A percentile compares a stretch with the other conserved stretches of the same genome.
phyloP scores from a whole-genome alignment of 1,284 basidiomycete genomes.

The Cerrena zonata region DNA sequence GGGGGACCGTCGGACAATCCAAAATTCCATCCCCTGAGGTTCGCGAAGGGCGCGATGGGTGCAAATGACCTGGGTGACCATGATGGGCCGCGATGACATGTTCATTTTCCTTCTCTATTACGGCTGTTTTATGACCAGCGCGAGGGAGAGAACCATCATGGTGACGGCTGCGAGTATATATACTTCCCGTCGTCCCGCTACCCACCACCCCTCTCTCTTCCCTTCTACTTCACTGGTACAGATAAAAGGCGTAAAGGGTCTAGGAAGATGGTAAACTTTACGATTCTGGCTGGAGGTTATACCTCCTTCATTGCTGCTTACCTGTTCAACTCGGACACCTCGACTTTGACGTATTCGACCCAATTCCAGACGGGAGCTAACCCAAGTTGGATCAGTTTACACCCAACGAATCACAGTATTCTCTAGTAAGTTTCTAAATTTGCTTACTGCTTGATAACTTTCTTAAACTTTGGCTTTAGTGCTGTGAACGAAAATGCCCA shows the following conservation, averaged over 20 bases:
- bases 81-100: too few relatives aligned
- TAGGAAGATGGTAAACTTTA: slow-evolving; percentile 48
- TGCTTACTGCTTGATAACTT: background rate
- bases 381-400: slow-evolving; percentile 51
- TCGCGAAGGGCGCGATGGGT: too few relatives aligned
- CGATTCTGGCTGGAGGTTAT: slow-evolving; percentile 58
- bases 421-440: slow-evolving; percentile 49
- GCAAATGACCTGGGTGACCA: too few relatives aligned
- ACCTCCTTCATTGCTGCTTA: slow-evolving; percentile 56
- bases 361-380: slow-evolving; percentile 46
- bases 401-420: slow-evolving; percentile 48
- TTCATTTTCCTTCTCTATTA: too few relatives aligned
- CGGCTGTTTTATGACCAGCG: too few relatives aligned
- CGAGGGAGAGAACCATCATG: too few relatives aligned
- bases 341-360: slow-evolving; percentile 39
- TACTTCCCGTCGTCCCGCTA: too few relatives aligned
- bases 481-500: slow-evolving; percentile 47
- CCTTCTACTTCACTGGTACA: too few relatives aligned
- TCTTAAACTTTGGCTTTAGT: slow-evolving; percentile 28
- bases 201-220: too few relatives aligned
- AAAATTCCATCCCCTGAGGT: too few relatives aligned
- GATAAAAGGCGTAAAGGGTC: background rate
- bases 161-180: too few relatives aligned
- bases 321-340: slow-evolving; percentile 45
- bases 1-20: too few relatives aligned